phyloP scores from a whole-genome alignment of 345 rosid genomes.

The Alliaria petiolata region DNA sequence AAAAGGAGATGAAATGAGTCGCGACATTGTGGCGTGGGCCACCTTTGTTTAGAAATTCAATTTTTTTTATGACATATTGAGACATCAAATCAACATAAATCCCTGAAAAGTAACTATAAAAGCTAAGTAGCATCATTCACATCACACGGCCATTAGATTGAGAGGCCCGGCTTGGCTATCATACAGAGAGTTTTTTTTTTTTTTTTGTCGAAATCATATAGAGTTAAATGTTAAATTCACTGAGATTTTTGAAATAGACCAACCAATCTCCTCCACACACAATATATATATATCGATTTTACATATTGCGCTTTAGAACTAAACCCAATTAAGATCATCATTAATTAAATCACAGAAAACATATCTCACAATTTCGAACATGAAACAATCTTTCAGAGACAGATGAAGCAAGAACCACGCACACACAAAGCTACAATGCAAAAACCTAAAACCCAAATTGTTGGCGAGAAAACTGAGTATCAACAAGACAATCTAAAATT shows the following conservation, averaged over 20 bases:
- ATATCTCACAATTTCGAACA: slow-evolving; percentile 15
- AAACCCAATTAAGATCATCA: not conserved
- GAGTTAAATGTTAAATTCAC: too few relatives aligned
- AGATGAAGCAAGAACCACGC: not conserved
- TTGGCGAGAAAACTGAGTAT: not conserved
- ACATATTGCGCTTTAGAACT: not conserved
- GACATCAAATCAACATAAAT: slow-evolving; percentile 19
- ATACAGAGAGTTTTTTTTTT: too few relatives aligned
- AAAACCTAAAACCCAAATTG: not conserved
- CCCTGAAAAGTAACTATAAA: not conserved
- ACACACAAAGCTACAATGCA: slow-evolving; percentile 14
- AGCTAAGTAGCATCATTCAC: slow-evolving; percentile 12
- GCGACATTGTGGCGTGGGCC: slow-evolving; percentile 5
- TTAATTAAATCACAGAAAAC: not conserved
- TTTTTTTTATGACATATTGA: not conserved
- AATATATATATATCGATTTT: not conserved
- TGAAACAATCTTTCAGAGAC: not conserved
- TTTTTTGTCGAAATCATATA: too few relatives aligned
- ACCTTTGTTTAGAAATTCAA: not conserved
- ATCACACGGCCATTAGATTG: not conserved
- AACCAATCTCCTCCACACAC: not conserved
- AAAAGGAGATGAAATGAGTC: slow-evolving; percentile 6
- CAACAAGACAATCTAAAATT: not conserved
- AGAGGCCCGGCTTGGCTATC: not conserved
- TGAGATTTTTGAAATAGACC: not conserved